Evolutionary conservation across 805 yeast species (phyloP).

Genomic region (Yueomyces sinensis): DNA sequence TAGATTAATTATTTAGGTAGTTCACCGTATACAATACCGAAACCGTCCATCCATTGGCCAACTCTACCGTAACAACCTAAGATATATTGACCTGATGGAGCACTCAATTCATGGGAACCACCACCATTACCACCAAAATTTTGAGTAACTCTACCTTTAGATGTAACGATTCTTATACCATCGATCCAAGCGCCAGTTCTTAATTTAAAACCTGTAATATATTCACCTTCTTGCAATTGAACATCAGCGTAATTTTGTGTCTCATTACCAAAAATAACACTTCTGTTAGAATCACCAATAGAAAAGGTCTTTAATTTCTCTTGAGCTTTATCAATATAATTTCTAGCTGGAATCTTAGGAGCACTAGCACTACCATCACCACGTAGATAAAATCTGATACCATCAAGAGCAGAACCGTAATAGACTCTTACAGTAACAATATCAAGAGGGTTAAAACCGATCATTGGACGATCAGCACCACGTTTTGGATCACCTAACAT

Average conservation of each 20-base stretch:
- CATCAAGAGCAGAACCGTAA: constrained; percentile 74
- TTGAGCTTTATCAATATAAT: constrained; percentile 25
- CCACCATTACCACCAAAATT: constrained; percentile 68
- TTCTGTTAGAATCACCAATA: constrained; percentile 3
- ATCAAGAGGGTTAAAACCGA: constrained; percentile 15
- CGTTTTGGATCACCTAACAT: constrained; percentile 15
- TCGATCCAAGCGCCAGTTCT: constrained; percentile 86
- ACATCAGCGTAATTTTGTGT: constrained; percentile 43
- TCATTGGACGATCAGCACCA: constrained; percentile 11
- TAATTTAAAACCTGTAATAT: constrained; percentile 43
- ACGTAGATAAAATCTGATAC: constrained; percentile 42
- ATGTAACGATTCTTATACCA: constrained; percentile 63
- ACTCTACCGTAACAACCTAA: constrained; percentile 63
- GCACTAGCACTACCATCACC: constrained; percentile 2
- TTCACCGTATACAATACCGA: constrained; percentile 50
- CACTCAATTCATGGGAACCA: constrained; percentile 38
- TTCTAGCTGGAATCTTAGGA: constrained; percentile 37
- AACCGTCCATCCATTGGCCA: constrained; percentile 59
- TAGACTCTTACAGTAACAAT: constrained; percentile 49
- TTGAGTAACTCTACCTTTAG: constrained; percentile 37
- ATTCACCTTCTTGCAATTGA: constrained; percentile 43
- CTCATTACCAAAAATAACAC: constrained; percentile 36
- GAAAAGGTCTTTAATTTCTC: constrained; percentile 12
- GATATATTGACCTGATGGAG: constrained; percentile 50
- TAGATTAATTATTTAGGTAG: no score